Base-by-base conservation (phyloP, 805 yeast species). In the Candida pini region DNA sequence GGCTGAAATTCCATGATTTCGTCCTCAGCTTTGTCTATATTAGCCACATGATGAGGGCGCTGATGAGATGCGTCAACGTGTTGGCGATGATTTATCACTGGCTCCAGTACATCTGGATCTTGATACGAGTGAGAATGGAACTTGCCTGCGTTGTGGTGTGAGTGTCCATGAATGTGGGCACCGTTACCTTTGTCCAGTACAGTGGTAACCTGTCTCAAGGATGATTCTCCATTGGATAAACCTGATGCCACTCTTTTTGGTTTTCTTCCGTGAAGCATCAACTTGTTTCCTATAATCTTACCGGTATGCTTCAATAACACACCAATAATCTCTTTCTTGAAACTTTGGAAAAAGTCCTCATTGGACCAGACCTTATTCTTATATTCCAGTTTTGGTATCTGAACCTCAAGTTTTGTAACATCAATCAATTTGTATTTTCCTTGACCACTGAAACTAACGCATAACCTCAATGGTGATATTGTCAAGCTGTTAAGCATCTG, bases 381-480 rank as follows among this genome's bases (percentile, higher is more conserved):
- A 51, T 81, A 76, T 34, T 65, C 62, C 30, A 87, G 58, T 6
- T 59, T 64, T 3, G 97, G 96, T 33, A 86, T 56, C 6, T 68
- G 67, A 31, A 90, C 62, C 9, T 66, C 69, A 47, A 90, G 76
- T 44, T 81, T 74, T 30, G 87, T 79, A 4, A 90, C 84, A 52
- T 88, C 87, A 21, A 85, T 69, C 31, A 90, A 60, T 44, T 79
- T 76, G 43, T 74, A 66, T 19, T 76, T 68, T 13, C 88, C 85
- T 15, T 76, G 76, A 4, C 94, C 95, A 52, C 78, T 79, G 63
- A 85, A 89, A 36, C 95, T 84, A 13, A 89, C 66, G 33, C 78
- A 67, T 7, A 90, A 34, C 9, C 33, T 34, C 18, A 48, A 31
- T 5, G 53, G 49, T n/a, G 45, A 33, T 13, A 58, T 45, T 16